Evolutionary conservation across 257 asterid species (phyloP), one percentile per base, ranked within the genome.

Genomic region (Penstemon newberryi): DNA sequence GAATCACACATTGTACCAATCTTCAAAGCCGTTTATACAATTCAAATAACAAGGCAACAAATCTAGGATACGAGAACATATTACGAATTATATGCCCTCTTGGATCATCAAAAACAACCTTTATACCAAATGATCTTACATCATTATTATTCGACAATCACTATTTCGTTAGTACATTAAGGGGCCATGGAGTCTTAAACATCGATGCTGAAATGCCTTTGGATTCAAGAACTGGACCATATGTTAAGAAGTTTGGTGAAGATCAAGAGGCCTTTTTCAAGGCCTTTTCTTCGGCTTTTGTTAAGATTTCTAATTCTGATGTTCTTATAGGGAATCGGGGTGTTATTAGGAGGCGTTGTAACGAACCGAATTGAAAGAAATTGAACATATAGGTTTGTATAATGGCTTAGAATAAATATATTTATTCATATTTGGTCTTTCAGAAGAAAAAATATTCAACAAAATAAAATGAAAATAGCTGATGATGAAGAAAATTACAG

Each of bases 131-230:
- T 43, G 88, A 83, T 37, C 57, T 61, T 7, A 83, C 85, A 5
- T 36, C 84, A 3, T 43, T 75, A 13, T 0, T 67, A 0, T 83
- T 83, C 52, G 85, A 83, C 73, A 83, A 83, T 66, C 67, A 68
- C 8, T 85, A 85, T 75, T 85, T 63, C 33, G 13, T 73, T 37
- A 75, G 65, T 8, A 5, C 78, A 5, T 12, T 74, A 59, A 52
- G 36, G 7, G 85, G 86, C 4, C 59, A 50, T 9, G 91, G 91
- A 6, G 73, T 77, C 52, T 71, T 85, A 1, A 77, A 45, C 7
- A 73, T 82, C 11, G 88, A 85, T 36, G 62, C 85, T 10, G 78
- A 73, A 11, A 72, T 85, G 80, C 76, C 88, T 15, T 8, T 69
- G 33, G 79, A 83, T 63, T 75, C 78, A 4, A 63, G 82, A 60